Evolutionary conservation across 2,329 filamentous ascomycete genomes (phyloP).

Genomic region (Epichloe typhina): DNA sequence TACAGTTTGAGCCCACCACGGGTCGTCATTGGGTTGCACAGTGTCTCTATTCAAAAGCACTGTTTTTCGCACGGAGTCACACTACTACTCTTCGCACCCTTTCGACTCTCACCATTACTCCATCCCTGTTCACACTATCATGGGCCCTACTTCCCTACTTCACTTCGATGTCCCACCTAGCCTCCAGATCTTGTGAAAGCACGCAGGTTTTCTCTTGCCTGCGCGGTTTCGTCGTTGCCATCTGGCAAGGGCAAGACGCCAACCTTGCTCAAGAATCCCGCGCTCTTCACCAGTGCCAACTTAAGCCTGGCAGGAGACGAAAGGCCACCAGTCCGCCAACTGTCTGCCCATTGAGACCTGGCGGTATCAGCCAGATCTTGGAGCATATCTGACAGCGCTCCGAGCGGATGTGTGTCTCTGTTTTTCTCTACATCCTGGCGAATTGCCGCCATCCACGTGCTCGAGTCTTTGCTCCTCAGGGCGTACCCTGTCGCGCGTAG

Average conservation of each 20-base stretch:
- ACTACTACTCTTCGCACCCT: too few relatives aligned
- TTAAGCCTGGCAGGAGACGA: neutral
- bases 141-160: too few relatives aligned
- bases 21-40: too few relatives aligned
- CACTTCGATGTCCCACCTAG: too few relatives aligned
- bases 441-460: neutral
- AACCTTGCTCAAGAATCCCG: neutral
- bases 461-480: neutral
- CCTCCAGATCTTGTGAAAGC: too few relatives aligned
- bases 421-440: conserved; percentile 3
- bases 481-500: neutral
- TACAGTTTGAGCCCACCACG: too few relatives aligned
- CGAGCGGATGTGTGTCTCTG: conserved; percentile 5
- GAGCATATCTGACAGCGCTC: conserved; percentile 3
- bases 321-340: neutral
- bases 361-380: neutral
- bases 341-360: neutral
- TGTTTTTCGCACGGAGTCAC: too few relatives aligned
- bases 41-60: too few relatives aligned
- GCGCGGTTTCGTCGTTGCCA: too few relatives aligned
- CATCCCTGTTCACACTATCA: too few relatives aligned
- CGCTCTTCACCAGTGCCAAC: conserved; percentile 1
- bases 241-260: neutral
- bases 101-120: too few relatives aligned
- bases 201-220: too few relatives aligned